Conservation (phyloP, 2,329 filamentous ascomycete genomes). For the Talaromyces verruculosus region DNA sequence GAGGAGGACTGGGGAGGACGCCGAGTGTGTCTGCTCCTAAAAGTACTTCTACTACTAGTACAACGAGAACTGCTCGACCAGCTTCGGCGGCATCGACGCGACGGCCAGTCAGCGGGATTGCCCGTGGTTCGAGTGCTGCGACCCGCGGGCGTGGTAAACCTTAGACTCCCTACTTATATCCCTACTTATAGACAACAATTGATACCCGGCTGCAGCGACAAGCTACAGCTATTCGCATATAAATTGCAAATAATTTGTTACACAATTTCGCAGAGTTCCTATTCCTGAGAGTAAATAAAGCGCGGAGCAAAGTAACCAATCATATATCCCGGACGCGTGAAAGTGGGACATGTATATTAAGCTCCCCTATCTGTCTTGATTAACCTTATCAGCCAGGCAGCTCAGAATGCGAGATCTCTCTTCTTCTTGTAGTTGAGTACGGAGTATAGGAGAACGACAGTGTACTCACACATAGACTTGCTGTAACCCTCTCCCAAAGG, state of each 20-base stretch:
- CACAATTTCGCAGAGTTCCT: background rate
- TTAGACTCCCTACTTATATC: background rate
- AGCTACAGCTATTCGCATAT: background rate
- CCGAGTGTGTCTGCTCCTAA: constrained; percentile 33
- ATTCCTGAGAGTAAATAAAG: background rate
- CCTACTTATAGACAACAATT: background rate
- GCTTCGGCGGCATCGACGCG: constrained; percentile 33
- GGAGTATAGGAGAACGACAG: background rate
- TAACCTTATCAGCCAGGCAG: background rate
- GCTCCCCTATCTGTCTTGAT: background rate
- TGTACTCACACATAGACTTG: background rate
- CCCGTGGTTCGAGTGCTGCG: constrained; percentile 36
- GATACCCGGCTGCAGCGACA: constrained; percentile 12
- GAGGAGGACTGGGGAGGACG: constrained; percentile 38
- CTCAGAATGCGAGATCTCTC: background rate
- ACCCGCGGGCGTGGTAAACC: constrained; percentile 35
- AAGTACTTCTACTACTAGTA: background rate
- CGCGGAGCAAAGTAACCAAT: background rate
- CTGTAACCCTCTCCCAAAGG: background rate
- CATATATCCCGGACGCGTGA: background rate
- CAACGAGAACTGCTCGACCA: constrained; percentile 13
- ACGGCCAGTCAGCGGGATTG: constrained; percentile 42
- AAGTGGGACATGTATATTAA: background rate
- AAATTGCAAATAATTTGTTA: background rate
- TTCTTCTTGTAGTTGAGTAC: background rate